These are phyloP conservation scores for Agrocybe praecox DNA, from an alignment of 768 basidiomycete genomes.

Conservation along the genomic window DNA sequence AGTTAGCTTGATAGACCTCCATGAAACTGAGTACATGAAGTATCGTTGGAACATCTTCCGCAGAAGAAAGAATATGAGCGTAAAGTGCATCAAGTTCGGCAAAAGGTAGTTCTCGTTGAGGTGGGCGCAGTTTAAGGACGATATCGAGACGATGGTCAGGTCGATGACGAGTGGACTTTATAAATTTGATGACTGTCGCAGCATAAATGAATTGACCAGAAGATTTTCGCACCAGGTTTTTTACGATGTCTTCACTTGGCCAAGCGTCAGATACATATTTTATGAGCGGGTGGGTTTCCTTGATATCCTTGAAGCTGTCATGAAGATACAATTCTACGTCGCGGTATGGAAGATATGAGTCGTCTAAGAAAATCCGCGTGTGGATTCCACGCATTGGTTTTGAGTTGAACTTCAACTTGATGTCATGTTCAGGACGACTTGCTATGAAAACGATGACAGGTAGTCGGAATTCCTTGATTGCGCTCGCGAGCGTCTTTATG, in stretches of 20 bases:
- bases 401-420: constrained; percentile 1
- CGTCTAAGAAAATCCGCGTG: constrained; percentile 1
- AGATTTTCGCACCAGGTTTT: not conserved
- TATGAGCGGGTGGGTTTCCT: not conserved
- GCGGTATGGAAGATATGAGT: constrained; percentile 1
- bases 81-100: not conserved
- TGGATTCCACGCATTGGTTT: not conserved
- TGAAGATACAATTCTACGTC: constrained; percentile 2
- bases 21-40: too few relatives aligned
- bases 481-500: not conserved
- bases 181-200: not conserved
- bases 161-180: not conserved
- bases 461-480: not conserved
- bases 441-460: constrained; percentile 2
- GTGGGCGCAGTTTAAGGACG: not conserved
- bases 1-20: too few relatives aligned
- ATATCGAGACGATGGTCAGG: not conserved
- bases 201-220: constrained; percentile 2
- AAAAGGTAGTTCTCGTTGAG: not conserved
- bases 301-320: not conserved
- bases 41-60: not conserved
- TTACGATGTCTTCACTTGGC: not conserved
- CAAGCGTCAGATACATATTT: not conserved
- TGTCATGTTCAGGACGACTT: constrained; percentile 8
- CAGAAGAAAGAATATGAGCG: not conserved